Percentiles rank a stretch among this genome's conserved stretches.
These are phyloP conservation scores for Colletotrichum sp. DNA, from an alignment of 2,329 filamentous ascomycete genomes.

Conservation along the genomic window DNA sequence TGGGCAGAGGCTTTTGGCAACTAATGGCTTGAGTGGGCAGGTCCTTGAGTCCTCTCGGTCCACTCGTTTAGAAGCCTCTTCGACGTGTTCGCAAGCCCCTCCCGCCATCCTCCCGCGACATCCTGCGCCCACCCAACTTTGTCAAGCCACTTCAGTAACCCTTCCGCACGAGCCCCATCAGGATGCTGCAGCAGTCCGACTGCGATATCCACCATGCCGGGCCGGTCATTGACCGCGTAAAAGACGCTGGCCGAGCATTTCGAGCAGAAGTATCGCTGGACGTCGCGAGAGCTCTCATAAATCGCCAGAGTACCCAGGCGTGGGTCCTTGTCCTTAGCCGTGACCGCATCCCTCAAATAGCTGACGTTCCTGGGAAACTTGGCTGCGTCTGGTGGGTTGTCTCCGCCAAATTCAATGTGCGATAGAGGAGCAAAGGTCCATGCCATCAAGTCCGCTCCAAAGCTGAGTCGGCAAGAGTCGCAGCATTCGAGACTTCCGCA, in stretches of 20 bases:
- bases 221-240: constrained; percentile 43
- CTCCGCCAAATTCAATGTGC: constrained; percentile 38
- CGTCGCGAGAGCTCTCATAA: constrained; percentile 47
- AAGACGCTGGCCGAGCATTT: constrained; percentile 52
- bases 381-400: neutral
- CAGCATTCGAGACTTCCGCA: constrained; percentile 48
- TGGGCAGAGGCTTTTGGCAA: neutral
- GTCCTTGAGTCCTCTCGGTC: neutral
- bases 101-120: constrained; percentile 45
- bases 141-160: constrained; percentile 47
- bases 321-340: constrained; percentile 31
- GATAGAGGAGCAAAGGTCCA: constrained; percentile 49
- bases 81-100: constrained; percentile 32
- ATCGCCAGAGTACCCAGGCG: constrained; percentile 46
- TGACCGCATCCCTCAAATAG: constrained; percentile 39
- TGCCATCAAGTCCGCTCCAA: constrained; percentile 46
- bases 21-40: neutral
- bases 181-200: constrained; percentile 48
- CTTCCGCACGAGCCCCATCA: constrained; percentile 51
- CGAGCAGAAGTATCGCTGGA: constrained; percentile 54
- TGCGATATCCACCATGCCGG: constrained; percentile 46
- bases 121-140: constrained; percentile 35
- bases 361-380: constrained; percentile 33
- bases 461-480: constrained; percentile 49
- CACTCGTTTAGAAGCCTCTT: constrained; percentile 20